These are phyloP conservation scores for Pleurotus cornucopiae DNA, from an alignment of 768 basidiomycete genomes.

Conservation along the genomic window DNA sequence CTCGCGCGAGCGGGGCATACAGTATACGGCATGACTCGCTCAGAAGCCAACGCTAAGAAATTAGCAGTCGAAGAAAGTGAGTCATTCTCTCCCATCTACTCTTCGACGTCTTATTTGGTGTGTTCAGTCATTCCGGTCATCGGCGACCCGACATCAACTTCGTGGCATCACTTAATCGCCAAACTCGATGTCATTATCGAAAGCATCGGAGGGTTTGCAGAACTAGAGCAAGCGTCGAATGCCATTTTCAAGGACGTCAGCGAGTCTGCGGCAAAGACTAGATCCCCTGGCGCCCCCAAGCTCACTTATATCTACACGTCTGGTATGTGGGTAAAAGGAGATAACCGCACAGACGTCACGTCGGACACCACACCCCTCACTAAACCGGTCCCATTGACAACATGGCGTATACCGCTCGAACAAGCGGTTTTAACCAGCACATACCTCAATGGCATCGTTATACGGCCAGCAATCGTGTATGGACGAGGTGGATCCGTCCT, in stretches of 20 bases:
- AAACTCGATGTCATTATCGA: slow-evolving; percentile 31
- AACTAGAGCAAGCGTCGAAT: slow-evolving; percentile 13
- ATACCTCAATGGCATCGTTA: slow-evolving; percentile 37
- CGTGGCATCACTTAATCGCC: slow-evolving; percentile 22
- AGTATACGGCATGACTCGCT: slow-evolving; percentile 43
- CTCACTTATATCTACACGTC: slow-evolving; percentile 42
- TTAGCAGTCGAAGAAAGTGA: slow-evolving; percentile 38
- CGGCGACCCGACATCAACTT: slow-evolving; percentile 17
- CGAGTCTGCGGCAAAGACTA: slow-evolving; percentile 17
- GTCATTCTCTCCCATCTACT: too few relatives aligned
- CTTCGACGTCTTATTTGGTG: too few relatives aligned
- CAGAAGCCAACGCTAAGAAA: slow-evolving; percentile 23
- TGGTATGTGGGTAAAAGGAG: slow-evolving; percentile 41
- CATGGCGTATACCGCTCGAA: slow-evolving; percentile 31
- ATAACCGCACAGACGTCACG: slow-evolving; percentile 25
- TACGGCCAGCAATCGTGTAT: slow-evolving; percentile 40
- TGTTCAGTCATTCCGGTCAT: slow-evolving; percentile 32
- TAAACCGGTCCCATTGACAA: slow-evolving; percentile 18
- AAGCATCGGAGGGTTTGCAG: slow-evolving; percentile 19
- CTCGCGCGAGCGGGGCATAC: slow-evolving; percentile 40
- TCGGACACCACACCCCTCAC: slow-evolving; percentile 29
- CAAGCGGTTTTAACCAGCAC: slow-evolving; percentile 23
- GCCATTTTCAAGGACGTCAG: slow-evolving; percentile 19
- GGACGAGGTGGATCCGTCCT: slow-evolving; percentile 35
- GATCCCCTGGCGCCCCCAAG: slow-evolving; percentile 28